phyloP scores from a whole-genome alignment of 768 basidiomycete genomes.

The Lepiota brunneoincarnata region DNA sequence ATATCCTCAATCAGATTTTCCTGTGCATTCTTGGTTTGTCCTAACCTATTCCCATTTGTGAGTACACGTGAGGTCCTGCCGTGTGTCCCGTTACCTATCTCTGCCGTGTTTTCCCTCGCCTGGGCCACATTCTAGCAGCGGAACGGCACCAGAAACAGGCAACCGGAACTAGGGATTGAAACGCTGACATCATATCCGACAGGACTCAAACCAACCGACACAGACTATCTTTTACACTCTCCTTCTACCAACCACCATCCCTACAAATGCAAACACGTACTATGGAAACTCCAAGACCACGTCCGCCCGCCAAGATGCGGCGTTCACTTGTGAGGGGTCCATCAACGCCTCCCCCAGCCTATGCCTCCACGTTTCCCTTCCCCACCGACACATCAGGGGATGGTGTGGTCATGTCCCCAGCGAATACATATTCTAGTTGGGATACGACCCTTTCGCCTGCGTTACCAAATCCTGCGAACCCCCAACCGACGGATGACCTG shows the following conservation, averaged over 20 bases:
- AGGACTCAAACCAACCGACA: no score
- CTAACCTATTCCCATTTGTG: background rate
- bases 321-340: conserved; percentile 38
- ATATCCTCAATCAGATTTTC: background rate
- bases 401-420: conserved; percentile 2
- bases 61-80: background rate
- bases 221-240: no score
- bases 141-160: background rate
- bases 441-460: conserved; percentile 34
- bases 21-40: background rate
- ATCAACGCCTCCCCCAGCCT: conserved; percentile 53
- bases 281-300: conserved; percentile 53
- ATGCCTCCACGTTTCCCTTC: conserved; percentile 41
- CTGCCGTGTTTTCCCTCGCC: no score
- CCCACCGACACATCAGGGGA: conserved; percentile 17
- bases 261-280: conserved; percentile 20
- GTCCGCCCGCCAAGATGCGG: conserved; percentile 68
- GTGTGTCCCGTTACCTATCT: no score
- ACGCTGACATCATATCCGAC: no score
- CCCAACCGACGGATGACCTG: conserved; percentile 24
- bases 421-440: conserved; percentile 31
- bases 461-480: no score
- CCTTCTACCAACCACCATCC: background rate
- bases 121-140: background rate
- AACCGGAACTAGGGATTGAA: no score